Evolutionary conservation across 768 basidiomycete species (phyloP).

Genomic region (Nidula microcarpa): DNA sequence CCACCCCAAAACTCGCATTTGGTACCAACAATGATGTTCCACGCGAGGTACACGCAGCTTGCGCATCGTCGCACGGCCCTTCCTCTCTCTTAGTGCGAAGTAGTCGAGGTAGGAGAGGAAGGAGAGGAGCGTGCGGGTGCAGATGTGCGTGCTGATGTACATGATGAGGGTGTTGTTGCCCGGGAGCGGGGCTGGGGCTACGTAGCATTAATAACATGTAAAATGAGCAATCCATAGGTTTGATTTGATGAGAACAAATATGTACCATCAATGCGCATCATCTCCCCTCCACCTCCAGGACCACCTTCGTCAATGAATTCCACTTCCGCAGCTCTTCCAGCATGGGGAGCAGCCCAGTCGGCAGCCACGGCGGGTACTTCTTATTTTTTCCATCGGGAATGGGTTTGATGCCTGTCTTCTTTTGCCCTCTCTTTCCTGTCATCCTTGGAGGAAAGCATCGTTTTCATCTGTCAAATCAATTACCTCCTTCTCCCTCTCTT

Average conservation of each 20-base stretch:
- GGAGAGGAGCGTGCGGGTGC: conserved; percentile 71
- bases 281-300: conserved; percentile 91
- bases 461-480: conserved; percentile 54
- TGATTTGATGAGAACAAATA: neutral
- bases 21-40: conserved; percentile 61
- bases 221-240: too few relatives aligned
- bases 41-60: conserved; percentile 77
- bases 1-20: conserved; percentile 16
- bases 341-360: conserved; percentile 76
- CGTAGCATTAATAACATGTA: too few relatives aligned
- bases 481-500: conserved; percentile 19
- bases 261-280: conserved; percentile 46
- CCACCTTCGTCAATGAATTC: conserved; percentile 76
- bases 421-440: conserved; percentile 9
- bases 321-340: conserved; percentile 96
- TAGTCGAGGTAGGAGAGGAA: conserved; percentile 71
- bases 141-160: conserved; percentile 75
- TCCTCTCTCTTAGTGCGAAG: conserved; percentile 51
- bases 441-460: conserved; percentile 31
- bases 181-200: conserved; percentile 12
- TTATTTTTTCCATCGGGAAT: conserved; percentile 21
- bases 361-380: conserved; percentile 53
- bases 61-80: conserved; percentile 76
- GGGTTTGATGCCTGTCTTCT: conserved; percentile 5
- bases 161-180: conserved; percentile 79